These are phyloP conservation scores for Oldenlandia corymbosa DNA, from an alignment of 257 asterid genomes.

Conservation along the genomic window DNA sequence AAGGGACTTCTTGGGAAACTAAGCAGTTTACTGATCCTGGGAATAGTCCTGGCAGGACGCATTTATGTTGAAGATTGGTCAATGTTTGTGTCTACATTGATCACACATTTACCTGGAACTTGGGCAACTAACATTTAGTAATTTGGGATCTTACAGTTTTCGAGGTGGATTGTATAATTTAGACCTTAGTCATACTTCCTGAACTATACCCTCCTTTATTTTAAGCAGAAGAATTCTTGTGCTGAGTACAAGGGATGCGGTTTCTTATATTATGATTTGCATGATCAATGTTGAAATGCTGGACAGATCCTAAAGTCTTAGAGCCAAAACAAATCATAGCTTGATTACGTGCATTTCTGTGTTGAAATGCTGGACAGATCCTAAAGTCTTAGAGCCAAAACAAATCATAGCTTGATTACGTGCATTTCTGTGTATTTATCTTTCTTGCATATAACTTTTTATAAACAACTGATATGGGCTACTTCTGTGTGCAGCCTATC, in stretches of 20 bases:
- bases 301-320: background rate
- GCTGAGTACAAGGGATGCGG: too few relatives aligned
- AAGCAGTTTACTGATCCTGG: too few relatives aligned
- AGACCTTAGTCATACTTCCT: background rate
- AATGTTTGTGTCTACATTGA: background rate
- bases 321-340: background rate
- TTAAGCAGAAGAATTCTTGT: too few relatives aligned
- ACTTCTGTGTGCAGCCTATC: constrained; percentile 52
- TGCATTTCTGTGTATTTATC: background rate
- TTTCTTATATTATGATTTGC: too few relatives aligned
- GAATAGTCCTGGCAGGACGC: background rate
- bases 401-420: background rate
- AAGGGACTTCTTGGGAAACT: too few relatives aligned
- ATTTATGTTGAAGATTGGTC: too few relatives aligned
- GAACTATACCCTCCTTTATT: background rate
- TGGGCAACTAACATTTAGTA: background rate
- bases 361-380: background rate
- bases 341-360: background rate
- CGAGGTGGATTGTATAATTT: too few relatives aligned
- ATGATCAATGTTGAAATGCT: constrained; percentile 3
- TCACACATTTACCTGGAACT: background rate
- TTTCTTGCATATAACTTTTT: background rate
- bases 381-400: background rate
- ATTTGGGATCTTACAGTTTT: too few relatives aligned
- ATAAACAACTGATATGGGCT: constrained; percentile 9